phyloP scores from a whole-genome alignment of 345 rosid genomes.

The Citrus reticulata region DNA sequence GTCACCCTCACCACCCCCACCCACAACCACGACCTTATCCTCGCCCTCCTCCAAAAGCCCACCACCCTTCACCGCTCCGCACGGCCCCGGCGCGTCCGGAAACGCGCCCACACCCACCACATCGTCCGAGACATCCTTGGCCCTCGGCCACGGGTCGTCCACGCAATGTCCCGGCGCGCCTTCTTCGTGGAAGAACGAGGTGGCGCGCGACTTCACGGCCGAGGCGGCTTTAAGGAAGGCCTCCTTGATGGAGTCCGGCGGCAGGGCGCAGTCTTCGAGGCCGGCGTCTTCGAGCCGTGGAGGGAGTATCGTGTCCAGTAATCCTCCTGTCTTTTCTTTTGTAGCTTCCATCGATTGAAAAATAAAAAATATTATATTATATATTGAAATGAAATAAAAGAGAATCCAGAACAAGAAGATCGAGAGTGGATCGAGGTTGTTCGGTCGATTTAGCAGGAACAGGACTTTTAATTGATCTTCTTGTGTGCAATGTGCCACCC shows the following conservation, averaged over 20 bases:
- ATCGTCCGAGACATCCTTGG: slow-evolving; percentile 6
- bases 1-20: slow-evolving; percentile 21
- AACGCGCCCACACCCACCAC: slow-evolving; percentile 17
- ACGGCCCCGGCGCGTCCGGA: slow-evolving; percentile 12
- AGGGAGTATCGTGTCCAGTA: slow-evolving; percentile 47
- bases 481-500: background rate
- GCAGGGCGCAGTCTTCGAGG: slow-evolving; percentile 70
- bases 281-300: slow-evolving; percentile 70
- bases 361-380: background rate
- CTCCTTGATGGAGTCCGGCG: slow-evolving; percentile 58
- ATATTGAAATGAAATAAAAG: background rate
- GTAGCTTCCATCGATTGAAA: slow-evolving; percentile 32
- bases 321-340: slow-evolving; percentile 25
- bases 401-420: background rate
- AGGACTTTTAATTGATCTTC: too few species aligned
- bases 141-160: slow-evolving; percentile 3
- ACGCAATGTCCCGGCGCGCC: slow-evolving; percentile 3
- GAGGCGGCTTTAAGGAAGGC: slow-evolving; percentile 69
- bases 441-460: too few species aligned
- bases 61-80: slow-evolving; percentile 27
- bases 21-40: slow-evolving; percentile 27
- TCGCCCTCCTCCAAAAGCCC: slow-evolving; percentile 19
- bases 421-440: too few species aligned
- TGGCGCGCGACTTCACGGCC: slow-evolving; percentile 48
- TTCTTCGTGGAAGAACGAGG: slow-evolving; percentile 43